phyloP scores from a whole-genome alignment of 192 early-diverging fungal species.

The Globomyces pollinis-pini region DNA sequence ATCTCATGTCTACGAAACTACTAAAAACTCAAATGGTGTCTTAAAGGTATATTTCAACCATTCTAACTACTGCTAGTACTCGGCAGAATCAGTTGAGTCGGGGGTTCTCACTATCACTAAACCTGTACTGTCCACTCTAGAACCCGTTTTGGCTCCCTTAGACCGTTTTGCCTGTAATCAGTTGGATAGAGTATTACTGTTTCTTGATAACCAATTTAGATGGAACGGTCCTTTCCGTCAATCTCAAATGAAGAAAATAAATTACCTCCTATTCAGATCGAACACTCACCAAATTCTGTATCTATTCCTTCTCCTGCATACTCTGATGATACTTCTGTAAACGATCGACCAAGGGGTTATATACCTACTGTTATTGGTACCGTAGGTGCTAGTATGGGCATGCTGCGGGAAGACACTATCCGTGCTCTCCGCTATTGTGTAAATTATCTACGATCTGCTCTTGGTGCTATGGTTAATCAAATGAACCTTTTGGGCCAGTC shows the following conservation, averaged over 20 bases:
- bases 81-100: constrained; percentile 70
- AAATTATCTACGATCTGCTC: constrained; percentile 60
- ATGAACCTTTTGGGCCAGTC: constrained; percentile 14
- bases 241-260: constrained; percentile 3
- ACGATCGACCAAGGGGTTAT: background rate
- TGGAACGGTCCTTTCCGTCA: constrained; percentile 25
- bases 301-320: constrained; percentile 18
- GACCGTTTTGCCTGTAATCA: constrained; percentile 72
- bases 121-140: constrained; percentile 67
- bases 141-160: constrained; percentile 53
- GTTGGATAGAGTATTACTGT: constrained; percentile 52
- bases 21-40: constrained; percentile 52
- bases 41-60: too few relatives aligned
- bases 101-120: constrained; percentile 62
- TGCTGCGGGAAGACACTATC: constrained; percentile 81
- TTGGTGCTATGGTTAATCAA: constrained; percentile 34
- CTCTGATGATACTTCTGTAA: too few relatives aligned
- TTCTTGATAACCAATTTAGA: constrained; percentile 9
- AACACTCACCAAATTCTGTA: constrained; percentile 8
- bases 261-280: constrained; percentile 4
- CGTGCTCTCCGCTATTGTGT: constrained; percentile 81
- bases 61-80: too few relatives aligned
- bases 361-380: constrained; percentile 50
- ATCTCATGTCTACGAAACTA: constrained; percentile 61
- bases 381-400: constrained; percentile 58